Evolutionary conservation across 2,329 filamentous ascomycete genomes (phyloP).

Genomic region (Exophiala bonariae): DNA sequence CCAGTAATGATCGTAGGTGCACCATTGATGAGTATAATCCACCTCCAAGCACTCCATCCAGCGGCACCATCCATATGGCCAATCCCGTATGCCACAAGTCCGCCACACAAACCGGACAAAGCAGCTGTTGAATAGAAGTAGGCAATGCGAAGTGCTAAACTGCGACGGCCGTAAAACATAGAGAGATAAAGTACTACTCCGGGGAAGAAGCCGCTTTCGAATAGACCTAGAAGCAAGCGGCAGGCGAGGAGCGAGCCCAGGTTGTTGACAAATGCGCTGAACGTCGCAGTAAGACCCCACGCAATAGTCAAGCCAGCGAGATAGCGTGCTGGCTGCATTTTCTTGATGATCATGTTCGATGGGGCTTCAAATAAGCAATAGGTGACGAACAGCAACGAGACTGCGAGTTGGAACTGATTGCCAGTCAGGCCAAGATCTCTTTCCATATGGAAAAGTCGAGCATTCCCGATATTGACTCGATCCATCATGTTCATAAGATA

Average conservation of each 20-base stretch:
- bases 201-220: conserved; percentile 40
- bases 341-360: conserved; percentile 12
- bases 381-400: conserved; percentile 67
- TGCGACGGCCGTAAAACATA: conserved; percentile 58
- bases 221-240: conserved; percentile 38
- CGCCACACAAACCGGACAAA: conserved; percentile 63
- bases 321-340: conserved; percentile 8
- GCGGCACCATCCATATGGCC: conserved; percentile 58
- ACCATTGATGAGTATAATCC: conserved; percentile 64
- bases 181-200: conserved; percentile 35
- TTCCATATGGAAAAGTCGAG: conserved; percentile 64
- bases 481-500: conserved; percentile 69
- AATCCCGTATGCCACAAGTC: conserved; percentile 51
- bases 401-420: conserved; percentile 68
- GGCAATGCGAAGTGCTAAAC: conserved; percentile 64
- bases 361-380: conserved; percentile 45
- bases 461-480: conserved; percentile 71
- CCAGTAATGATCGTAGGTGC: conserved; percentile 59
- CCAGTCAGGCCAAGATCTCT: conserved; percentile 59
- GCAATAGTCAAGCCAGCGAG: conserved; percentile 4
- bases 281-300: conserved; percentile 32
- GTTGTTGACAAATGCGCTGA: conserved; percentile 45
- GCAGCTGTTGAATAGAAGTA: conserved; percentile 69
- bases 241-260: conserved; percentile 41
- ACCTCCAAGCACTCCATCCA: conserved; percentile 20